A percentile compares a stretch with the other conserved stretches of the same genome.
Conservation (phyloP, 805 yeast species). For the Ogataea zsoltii region DNA sequence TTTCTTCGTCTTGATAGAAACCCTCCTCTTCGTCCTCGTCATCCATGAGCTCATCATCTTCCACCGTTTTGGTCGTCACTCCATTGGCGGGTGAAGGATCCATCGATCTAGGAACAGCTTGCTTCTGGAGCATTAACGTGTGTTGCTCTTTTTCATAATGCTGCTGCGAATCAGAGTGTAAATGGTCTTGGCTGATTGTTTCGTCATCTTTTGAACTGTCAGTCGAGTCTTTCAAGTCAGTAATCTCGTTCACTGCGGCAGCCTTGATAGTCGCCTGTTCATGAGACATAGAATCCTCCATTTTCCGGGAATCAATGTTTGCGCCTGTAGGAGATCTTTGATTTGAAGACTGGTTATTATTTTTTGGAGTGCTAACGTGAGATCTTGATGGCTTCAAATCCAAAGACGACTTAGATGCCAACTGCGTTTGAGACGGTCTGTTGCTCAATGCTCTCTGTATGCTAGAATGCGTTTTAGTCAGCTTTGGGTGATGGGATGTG, state of each 20-base stretch:
- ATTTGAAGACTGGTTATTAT: background rate
- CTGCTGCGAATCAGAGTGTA: slow-evolving; percentile 4
- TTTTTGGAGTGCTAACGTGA: background rate
- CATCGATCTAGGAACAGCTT: slow-evolving; percentile 16
- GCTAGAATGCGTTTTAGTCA: slow-evolving; percentile 36
- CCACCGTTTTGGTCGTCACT: slow-evolving; percentile 12
- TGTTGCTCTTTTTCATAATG: slow-evolving; percentile 14
- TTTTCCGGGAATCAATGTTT: slow-evolving; percentile 1
- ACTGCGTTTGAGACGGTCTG: slow-evolving; percentile 18
- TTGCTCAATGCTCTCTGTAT: slow-evolving; percentile 35
- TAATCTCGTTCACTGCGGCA: slow-evolving; percentile 29
- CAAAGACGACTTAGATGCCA: slow-evolving; percentile 8
- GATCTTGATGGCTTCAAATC: slow-evolving; percentile 10
- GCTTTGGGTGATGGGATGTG: slow-evolving; percentile 26
- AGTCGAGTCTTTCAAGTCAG: slow-evolving; percentile 36
- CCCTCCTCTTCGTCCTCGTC: slow-evolving; percentile 20
- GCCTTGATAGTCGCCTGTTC: slow-evolving; percentile 15
- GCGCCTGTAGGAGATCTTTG: slow-evolving; percentile 2
- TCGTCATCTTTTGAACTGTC: slow-evolving; percentile 39
- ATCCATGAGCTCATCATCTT: slow-evolving; percentile 21
- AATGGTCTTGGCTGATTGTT: slow-evolving; percentile 20
- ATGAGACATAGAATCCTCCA: slow-evolving; percentile 7
- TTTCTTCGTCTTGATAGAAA: slow-evolving; percentile 22
- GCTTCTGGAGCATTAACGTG: slow-evolving; percentile 13
- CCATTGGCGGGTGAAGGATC: slow-evolving; percentile 12